A percentile compares a stretch with the other conserved stretches of the same genome.
Conservation (phyloP, 176 grass and related monocot genomes). For the Dendrocalamus sinicus region DNA sequence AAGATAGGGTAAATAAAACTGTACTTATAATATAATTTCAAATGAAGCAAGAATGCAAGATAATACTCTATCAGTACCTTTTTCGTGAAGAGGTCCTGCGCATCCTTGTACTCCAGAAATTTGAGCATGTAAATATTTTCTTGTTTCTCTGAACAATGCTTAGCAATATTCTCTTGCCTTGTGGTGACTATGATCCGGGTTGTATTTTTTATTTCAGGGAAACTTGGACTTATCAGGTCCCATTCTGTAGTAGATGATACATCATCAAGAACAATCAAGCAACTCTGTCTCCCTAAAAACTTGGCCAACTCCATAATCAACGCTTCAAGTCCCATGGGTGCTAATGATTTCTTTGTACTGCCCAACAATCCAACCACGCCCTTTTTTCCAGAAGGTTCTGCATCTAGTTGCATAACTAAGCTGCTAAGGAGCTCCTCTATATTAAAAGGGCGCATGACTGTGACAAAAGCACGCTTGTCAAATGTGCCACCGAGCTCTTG, state of each 20-base stretch:
- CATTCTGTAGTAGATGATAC: neutral
- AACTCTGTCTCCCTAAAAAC: neutral
- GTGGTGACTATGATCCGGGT: conserved; percentile 46
- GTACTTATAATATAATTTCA: no score
- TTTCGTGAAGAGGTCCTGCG: conserved; percentile 27
- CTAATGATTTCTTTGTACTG: neutral
- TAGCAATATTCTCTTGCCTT: neutral
- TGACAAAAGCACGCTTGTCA: conserved; percentile 38
- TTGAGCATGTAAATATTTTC: conserved; percentile 15
- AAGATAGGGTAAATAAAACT: no score
- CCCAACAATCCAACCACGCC: accelerated
- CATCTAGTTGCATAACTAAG: neutral
- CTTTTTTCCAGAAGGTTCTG: neutral
- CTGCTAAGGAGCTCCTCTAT: neutral
- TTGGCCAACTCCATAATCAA: neutral
- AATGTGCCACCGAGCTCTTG: conserved; percentile 7
- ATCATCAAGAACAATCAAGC: conserved; percentile 27
- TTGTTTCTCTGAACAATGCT: neutral
- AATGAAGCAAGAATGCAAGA: no score
- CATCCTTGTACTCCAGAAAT: neutral
- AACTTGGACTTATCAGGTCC: neutral
- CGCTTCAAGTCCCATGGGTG: neutral
- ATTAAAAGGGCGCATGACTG: conserved; percentile 21
- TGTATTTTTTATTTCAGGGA: neutral
- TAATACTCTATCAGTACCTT: neutral